A percentile compares a stretch with the other conserved stretches of the same genome.
phyloP scores from a whole-genome alignment of 768 basidiomycete genomes.

The Boletus bicolor region DNA sequence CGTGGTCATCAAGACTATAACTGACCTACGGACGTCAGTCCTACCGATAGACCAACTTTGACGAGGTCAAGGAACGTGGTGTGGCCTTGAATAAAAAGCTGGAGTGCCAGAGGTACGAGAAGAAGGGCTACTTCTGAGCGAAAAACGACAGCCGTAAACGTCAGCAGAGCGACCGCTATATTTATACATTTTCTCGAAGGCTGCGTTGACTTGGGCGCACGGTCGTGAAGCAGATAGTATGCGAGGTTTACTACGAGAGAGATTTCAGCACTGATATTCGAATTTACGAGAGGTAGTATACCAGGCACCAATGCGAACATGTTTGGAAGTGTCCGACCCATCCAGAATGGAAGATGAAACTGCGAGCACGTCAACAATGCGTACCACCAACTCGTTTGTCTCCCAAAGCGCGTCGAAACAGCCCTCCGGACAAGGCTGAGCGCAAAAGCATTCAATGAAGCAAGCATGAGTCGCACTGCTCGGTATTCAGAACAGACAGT shows the following conservation, averaged over 20 bases:
- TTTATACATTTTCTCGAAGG: constrained; percentile 36
- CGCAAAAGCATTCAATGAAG: constrained; percentile 57
- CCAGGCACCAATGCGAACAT: constrained; percentile 86
- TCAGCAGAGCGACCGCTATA: constrained; percentile 56
- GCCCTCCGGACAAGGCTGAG: constrained; percentile 64
- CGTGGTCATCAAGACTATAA: background rate
- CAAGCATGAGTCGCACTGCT: constrained; percentile 72
- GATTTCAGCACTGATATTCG: background rate
- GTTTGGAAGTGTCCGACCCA: constrained; percentile 90
- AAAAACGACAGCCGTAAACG: constrained; percentile 65
- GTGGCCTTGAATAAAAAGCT: constrained; percentile 44
- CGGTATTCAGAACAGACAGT: background rate
- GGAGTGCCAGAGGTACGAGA: constrained; percentile 57
- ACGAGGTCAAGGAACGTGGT: constrained; percentile 44
- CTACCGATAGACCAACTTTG: constrained; percentile 48
- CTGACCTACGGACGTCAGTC: constrained; percentile 52
- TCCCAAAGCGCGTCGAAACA: constrained; percentile 62
- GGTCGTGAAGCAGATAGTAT: constrained; percentile 43
- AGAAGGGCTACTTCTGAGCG: constrained; percentile 77
- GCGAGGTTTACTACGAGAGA: constrained; percentile 50
- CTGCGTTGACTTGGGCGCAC: constrained; percentile 36
- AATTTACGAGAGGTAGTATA: constrained; percentile 31
- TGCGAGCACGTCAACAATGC: constrained; percentile 71
- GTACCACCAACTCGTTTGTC: constrained; percentile 54
- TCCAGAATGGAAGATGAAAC: constrained; percentile 93